Conservation (phyloP, 805 yeast species). For the Maudiozyma serrabonitensis region DNA sequence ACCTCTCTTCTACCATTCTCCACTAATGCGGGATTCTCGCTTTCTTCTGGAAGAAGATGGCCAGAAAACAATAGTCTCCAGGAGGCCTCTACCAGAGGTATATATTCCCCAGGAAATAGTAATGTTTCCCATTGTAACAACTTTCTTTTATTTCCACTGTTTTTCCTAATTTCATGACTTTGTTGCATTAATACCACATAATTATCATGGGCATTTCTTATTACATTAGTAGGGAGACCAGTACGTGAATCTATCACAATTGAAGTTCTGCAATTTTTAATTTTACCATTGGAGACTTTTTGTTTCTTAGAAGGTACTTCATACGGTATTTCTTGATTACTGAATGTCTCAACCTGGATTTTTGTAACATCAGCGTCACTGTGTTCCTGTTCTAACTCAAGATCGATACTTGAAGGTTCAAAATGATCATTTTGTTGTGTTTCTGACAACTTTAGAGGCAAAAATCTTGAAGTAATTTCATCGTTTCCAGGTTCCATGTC, state of each 20-base stretch:
- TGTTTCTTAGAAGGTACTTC: neutral
- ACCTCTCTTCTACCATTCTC: constrained; percentile 12
- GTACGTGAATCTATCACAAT: constrained; percentile 16
- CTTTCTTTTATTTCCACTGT: neutral
- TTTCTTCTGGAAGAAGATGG: neutral
- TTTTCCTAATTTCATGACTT: neutral
- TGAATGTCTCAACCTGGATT: too few species aligned
- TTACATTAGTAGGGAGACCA: constrained; percentile 18
- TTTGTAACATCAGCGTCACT: too few species aligned
- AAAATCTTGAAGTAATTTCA: too few species aligned
- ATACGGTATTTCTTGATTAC: too few species aligned
- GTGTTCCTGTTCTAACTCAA: too few species aligned
- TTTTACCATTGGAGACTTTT: neutral
- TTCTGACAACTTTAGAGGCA: too few species aligned
- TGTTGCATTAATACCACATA: constrained; percentile 17
- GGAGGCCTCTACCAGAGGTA: neutral
- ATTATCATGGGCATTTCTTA: constrained; percentile 16
- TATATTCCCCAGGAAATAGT: neutral
- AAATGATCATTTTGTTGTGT: too few species aligned
- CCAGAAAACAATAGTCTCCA: neutral
- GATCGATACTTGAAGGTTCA: too few species aligned
- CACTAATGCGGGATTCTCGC: neutral
- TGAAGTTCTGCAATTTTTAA: neutral
- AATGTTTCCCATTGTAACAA: neutral
- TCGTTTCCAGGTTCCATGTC: neutral